Base-by-base conservation (phyloP, 495 filamentous ascomycete species). In the Lasiosphaeria ovina region DNA sequence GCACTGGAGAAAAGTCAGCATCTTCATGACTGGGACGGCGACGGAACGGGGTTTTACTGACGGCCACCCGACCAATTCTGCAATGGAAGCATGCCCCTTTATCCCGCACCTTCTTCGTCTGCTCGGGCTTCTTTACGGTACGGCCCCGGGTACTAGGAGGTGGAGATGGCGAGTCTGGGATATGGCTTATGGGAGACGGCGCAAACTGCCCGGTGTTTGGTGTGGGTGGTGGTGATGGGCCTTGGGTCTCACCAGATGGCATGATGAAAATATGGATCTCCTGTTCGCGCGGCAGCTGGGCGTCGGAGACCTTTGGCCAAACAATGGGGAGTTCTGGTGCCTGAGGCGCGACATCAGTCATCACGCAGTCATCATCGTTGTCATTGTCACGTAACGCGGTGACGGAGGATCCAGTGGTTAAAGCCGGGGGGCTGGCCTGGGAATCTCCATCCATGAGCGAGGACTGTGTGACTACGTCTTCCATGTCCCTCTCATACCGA, bases 61-160 rank as follows among this genome's bases (percentile, higher is more conserved):
- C 66, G 16, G 17, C 36, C 38, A 38, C 38, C 45, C 56, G 65
- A 32, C 49, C 51, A 44, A 66, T 66, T 49, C 32, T 59, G 49
- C 68, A 71, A 24, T 45, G 59, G 32, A 47, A 56, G 31, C 68
- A 71, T 1, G 68, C 59, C 3, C 56, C 44, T 1, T 38, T 34
- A 3, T 65, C 45, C 40, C 68, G 63, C 11, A 71, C 66, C 36
- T 55, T n/a, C 48, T 54, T 62, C 12, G 68, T 71, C 50, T 69
- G 48, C 31, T 69, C 59, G 4, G 53, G 48, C 10, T 50, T 24
- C 11, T 54, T 56, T 34, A 71, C 44, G 6, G 33, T 54, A 10
- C 68, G 63, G 3, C 49, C 45, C 54, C 50, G 56, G 48, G 54
- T 5, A 33, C 11, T 38, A 57, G 8, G 38, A 54, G 6, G 45